phyloP scores from a whole-genome alignment of 495 filamentous ascomycete species.

The Aspergillus leporis region DNA sequence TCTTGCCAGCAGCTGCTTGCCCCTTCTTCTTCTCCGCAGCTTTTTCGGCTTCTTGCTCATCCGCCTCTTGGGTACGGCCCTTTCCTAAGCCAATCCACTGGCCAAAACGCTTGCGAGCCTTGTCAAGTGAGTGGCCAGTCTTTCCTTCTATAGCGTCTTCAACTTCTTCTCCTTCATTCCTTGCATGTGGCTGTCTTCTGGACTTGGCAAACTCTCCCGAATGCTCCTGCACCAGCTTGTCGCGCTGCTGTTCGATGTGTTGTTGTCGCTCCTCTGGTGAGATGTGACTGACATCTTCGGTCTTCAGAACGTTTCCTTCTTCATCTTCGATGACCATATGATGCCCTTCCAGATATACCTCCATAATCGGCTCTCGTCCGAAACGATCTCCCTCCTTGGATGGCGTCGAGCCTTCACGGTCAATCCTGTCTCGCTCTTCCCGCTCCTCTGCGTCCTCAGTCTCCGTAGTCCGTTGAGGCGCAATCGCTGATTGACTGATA shows the following conservation, averaged over 20 bases:
- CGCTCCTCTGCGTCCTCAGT: conserved; percentile 34
- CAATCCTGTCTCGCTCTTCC: conserved; percentile 40
- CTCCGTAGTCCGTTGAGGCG: conserved; percentile 59
- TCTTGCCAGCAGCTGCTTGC: conserved; percentile 21
- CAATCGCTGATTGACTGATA: conserved; percentile 87
- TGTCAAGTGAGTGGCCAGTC: conserved; percentile 32
- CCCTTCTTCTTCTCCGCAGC: conserved; percentile 21
- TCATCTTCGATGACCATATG: conserved; percentile 82
- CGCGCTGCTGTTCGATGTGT: conserved; percentile 57
- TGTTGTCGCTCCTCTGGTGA: conserved; percentile 46
- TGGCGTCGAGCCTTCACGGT: conserved; percentile 33
- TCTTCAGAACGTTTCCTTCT: conserved; percentile 80
- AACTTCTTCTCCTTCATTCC: conserved; percentile 47
- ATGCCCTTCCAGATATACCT: conserved; percentile 81
- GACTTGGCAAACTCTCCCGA: conserved; percentile 43
- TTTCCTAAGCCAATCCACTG: conserved; percentile 46
- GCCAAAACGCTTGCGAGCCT: conserved; percentile 36
- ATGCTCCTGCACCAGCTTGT: conserved; percentile 60
- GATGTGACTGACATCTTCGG: conserved; percentile 44
- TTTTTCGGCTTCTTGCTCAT: conserved; percentile 22
- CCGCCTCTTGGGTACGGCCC: conserved; percentile 19
- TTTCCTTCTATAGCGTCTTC: conserved; percentile 35
- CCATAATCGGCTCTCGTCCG: conserved; percentile 46
- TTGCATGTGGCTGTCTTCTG: conserved; percentile 42
- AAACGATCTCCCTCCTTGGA: conserved; percentile 36